Evolutionary conservation across 2,329 filamentous ascomycete genomes (phyloP), one percentile per base, ranked within the genome.

Genomic region (Aschersonia sp.): DNA sequence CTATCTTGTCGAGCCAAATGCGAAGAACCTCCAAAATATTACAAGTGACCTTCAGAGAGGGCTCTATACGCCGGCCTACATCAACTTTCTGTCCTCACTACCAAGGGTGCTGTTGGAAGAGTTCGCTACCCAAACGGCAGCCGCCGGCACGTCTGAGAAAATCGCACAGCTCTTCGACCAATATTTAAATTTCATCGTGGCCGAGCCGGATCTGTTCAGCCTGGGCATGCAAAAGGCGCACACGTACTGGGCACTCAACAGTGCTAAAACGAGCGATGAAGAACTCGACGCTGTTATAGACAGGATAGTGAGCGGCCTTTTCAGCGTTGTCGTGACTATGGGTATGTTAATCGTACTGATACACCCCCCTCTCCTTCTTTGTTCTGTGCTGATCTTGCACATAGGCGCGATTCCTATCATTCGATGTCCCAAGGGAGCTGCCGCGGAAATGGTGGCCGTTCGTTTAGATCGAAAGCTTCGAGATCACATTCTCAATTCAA

Each of bases 251-350:
- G 88, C 86, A n/a, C 72, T 98, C 60, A 97, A 97, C 68, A 97
- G 89, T 64, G 85, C 85, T 12, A 82, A 86, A 60, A 94, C 89
- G 3, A 86, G 84, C 54, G 92, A 97, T 57, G 86, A 92, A 50
- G 85, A 92, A 60, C 75, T 98, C 48, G 92, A 97, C 59, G 73
- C 77, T 47, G 81, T 92, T 40, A 78, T 98, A 32, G 91, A 98
- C 64, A 82, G 82, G 55, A 91, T 97, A 53, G 92, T 98, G 46
- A 94, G 85, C 58, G 92, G 92, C 0, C 71, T 98, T n/a, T 98
- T 97, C 67, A 96, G 89, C 53, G 92, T 98, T 45, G 84, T 92
- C 51, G 92, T 94, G n/a, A 98, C 92, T 4, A 95, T 96, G 88
- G 91, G 89, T 84, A 73, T 50, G 72, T 54, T 29, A 38, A 42